Conservation (phyloP, 768 basidiomycete genomes). For the Mycena galericulata region DNA sequence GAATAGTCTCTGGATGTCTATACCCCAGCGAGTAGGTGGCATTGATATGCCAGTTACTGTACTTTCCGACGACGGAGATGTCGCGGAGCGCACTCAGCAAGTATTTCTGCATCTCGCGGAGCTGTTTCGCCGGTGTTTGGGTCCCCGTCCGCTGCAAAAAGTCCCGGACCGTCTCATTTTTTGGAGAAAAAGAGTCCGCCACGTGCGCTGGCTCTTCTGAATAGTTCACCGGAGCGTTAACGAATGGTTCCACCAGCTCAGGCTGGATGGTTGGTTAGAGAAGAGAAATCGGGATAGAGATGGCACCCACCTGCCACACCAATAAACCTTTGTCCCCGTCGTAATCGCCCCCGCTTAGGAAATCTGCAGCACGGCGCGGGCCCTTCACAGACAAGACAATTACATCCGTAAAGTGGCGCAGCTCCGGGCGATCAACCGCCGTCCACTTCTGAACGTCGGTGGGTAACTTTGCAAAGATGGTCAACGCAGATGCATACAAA, state of each 20-base stretch:
- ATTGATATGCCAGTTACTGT: constrained; percentile 54
- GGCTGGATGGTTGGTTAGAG: too few species aligned
- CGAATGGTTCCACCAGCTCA: constrained; percentile 50
- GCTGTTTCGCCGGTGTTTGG: constrained; percentile 36
- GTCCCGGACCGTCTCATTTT: constrained; percentile 46
- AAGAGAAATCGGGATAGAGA: too few species aligned
- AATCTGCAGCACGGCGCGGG: constrained; percentile 54
- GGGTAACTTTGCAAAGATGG: constrained; percentile 42
- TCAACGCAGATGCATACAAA: not conserved
- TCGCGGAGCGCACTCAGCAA: constrained; percentile 52
- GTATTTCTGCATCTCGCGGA: constrained; percentile 50
- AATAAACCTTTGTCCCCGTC: constrained; percentile 56
- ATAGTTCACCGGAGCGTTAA: constrained; percentile 47
- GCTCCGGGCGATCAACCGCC: constrained; percentile 53
- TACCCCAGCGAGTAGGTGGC: constrained; percentile 53
- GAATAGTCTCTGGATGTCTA: constrained; percentile 46
- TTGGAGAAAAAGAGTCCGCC: constrained; percentile 39
- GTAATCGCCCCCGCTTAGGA: constrained; percentile 60
- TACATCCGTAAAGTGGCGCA: constrained; percentile 54
- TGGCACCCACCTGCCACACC: constrained; percentile 53
- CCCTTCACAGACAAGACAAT: constrained; percentile 50
- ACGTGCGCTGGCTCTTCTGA: constrained; percentile 49
- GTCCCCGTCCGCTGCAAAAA: constrained; percentile 38
- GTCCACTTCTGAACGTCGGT: constrained; percentile 61
- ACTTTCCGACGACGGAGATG: constrained; percentile 50